Conservation (phyloP, 371 early-diverging fungal genomes). For the Rhizopus delemar region DNA sequence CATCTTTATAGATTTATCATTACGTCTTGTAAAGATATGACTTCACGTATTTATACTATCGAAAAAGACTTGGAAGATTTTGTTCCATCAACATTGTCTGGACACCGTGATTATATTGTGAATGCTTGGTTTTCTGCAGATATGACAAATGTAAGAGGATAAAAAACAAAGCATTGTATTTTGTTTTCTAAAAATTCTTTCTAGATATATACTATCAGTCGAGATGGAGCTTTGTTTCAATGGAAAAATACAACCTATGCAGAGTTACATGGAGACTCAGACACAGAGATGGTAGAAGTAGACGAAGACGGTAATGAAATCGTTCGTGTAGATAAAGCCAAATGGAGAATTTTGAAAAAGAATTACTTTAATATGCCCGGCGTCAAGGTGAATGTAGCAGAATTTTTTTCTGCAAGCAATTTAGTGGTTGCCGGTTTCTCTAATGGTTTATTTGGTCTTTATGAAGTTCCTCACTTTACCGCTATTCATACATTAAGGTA, state of each 20-base stretch:
- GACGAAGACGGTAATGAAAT: constrained; percentile 33
- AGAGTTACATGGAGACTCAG: constrained; percentile 34
- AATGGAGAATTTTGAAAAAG: constrained; percentile 68
- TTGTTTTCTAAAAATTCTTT: background rate
- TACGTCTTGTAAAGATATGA: constrained; percentile 91
- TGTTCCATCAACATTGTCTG: constrained; percentile 74
- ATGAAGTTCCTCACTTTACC: constrained; percentile 91
- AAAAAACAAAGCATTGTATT: background rate
- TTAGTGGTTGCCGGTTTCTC: constrained; percentile 89
- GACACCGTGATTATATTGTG: constrained; percentile 84
- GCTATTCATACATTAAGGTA: constrained; percentile 88
- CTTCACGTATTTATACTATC: constrained; percentile 76
- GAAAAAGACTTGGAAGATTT: constrained; percentile 64
- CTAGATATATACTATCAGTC: constrained; percentile 83
- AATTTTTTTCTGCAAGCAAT: constrained; percentile 75
- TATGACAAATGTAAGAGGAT: constrained; percentile 54
- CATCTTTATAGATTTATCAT: constrained; percentile 64
- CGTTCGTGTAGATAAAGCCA: constrained; percentile 40
- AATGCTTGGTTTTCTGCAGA: constrained; percentile 92
- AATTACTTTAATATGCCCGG: constrained; percentile 73
- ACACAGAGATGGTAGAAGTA: constrained; percentile 43
- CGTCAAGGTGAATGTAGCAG: constrained; percentile 78
- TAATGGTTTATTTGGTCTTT: constrained; percentile 94
- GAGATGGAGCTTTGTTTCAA: constrained; percentile 86
- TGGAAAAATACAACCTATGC: constrained; percentile 66